Base-by-base conservation (phyloP, 441 rosid genomes). In the Gossypium schwendimanii region DNA sequence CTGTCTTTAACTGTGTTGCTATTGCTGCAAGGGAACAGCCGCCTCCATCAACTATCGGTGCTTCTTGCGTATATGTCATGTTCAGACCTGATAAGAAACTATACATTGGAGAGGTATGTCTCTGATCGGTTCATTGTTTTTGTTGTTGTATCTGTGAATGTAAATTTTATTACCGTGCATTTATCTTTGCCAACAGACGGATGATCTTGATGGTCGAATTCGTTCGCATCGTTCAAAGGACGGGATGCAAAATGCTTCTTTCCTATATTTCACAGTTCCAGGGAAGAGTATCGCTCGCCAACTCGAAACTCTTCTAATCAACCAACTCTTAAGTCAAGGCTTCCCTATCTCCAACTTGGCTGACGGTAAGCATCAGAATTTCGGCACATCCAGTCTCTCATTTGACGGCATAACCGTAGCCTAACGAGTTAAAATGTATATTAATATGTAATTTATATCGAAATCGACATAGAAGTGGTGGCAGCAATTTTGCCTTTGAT, bases 241-340 rank as follows among this genome's bases (percentile, higher is more conserved):
- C 59, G 97, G 92, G 66, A 60, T 90, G 89, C 85, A 83, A 72
- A 87, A 78, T 55, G 92, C 97, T 8, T 81, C 92, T 20, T 96
- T 96, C 77, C 64, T 93, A 28, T 96, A 93, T 85, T 83, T 91
- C 53, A 50, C 73, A 49, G 98, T 96, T 45, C 86, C 91, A 2
- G 99, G 99, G 74, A 93, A 96, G 86, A 96, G 98, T 84, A 60
- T 87, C 1, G 99, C 97, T 36, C 92, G 97, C 81, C 94, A 89
- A 81, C 81, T 96, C 39, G 99, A 96, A 83, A 96, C 99, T n/a
- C 97, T 96, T 74, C 87, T 96, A 71, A 87, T 96, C 81, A 91
- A 96, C 87, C 97, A 90, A 81, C 93, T 96, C 50, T 85, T 83
- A 5, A 72, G 73, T 24, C 87, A 76, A 50, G 98, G 97, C 53